Evolutionary conservation across 2,329 filamentous ascomycete genomes (phyloP).

Genomic region (Aspergillus neotritici): DNA sequence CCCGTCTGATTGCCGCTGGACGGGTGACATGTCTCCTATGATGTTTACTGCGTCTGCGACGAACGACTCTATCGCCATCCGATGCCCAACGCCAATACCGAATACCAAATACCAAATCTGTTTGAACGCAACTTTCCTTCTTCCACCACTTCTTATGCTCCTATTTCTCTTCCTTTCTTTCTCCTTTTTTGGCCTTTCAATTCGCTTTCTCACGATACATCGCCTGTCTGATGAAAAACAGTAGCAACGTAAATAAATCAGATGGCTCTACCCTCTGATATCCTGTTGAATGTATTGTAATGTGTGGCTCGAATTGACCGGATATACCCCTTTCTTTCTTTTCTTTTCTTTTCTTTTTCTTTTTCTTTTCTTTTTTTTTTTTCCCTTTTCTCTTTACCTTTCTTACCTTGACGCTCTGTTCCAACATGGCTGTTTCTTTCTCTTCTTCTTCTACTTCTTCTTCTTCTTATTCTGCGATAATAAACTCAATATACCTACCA

Average conservation of each 20-base stretch:
- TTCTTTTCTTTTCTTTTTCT: conserved; percentile 4
- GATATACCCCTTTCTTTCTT: conserved; percentile 1
- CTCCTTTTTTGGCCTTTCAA: too few species aligned
- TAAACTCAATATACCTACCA: too few species aligned
- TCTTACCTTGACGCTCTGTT: background rate
- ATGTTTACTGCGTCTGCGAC: conserved; percentile 16
- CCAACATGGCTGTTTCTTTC: background rate
- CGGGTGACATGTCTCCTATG: conserved; percentile 9
- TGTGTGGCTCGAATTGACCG: too few species aligned
- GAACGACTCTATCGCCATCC: conserved; percentile 11
- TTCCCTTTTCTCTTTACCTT: conserved; percentile 7
- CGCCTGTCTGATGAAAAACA: too few species aligned
- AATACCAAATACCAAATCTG: too few species aligned
- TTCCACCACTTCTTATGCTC: background rate
- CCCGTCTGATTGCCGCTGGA: conserved; percentile 6
- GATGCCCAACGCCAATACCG: conserved; percentile 2
- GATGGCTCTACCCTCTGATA: too few species aligned
- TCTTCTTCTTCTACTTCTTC: background rate
- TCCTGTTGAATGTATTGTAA: too few species aligned
- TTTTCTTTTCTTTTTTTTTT: conserved; percentile 6
- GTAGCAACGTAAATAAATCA: too few species aligned
- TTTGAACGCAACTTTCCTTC: background rate
- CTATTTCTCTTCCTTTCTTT: background rate
- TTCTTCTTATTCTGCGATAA: too few species aligned
- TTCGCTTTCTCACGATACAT: too few species aligned